Evolutionary conservation across 1,284 basidiomycete species (phyloP), one percentile per base, ranked within the genome.

Genomic region (Ganoderma sinense): DNA sequence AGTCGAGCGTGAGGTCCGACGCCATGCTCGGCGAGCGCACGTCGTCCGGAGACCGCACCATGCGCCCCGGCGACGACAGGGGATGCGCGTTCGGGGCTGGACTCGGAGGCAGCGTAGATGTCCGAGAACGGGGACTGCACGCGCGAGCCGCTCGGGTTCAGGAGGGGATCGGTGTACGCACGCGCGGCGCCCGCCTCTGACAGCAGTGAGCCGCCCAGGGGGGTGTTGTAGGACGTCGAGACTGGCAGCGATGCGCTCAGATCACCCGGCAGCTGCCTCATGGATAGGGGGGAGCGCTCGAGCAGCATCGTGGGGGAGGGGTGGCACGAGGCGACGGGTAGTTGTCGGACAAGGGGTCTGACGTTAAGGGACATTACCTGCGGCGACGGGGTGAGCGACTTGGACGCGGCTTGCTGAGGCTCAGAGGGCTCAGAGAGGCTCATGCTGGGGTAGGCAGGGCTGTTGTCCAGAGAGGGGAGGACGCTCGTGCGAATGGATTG

Each of bases 121-220:
- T 77, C 75, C 23, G 76, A 78, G 69, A 78, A 77, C 16, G 78
- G 78, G 1, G 78, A 80, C 26, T 70, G 67, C 4, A 74, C 67
- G 31, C 75, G 75, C n/a, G 77, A 74, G 13, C 23, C 59, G 2
- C 1, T 23, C 48, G 74, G 66, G 33, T 68, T 53, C 8, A 73
- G 72, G 11, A 68, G 62, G 16, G 66, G 64, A 55, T 69, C 69
- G 43, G 53, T 61, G 33, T 61, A 11, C 40, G 59, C 59, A 29
- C 18, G 55, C 23, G 66, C 59, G 18, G 53, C 62, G 53, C 55
- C 63, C 51, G 67, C 62, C 16, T 74, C 71, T 16, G 68, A 69
- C 13, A 71, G 39, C 13, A 71, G 48, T 23, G 74, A 74, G 20
- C 69, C 69, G 59, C 67, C 71, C 60, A 75, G 63, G 3, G 74